Base-by-base conservation (phyloP, 2,329 filamentous ascomycete genomes). In the Neospermospora avenae region DNA sequence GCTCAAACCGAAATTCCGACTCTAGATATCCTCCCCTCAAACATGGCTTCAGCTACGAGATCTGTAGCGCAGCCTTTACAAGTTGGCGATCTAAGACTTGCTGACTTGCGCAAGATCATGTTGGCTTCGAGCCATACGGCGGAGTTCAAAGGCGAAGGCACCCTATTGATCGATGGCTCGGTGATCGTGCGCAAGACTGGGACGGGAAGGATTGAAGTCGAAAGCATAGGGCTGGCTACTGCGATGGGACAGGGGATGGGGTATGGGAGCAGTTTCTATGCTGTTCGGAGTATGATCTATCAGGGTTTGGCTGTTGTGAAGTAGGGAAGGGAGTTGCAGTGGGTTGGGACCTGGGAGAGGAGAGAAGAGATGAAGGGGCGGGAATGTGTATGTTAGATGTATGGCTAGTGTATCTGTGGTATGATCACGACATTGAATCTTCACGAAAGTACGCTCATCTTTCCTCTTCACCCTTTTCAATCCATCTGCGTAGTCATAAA, bases 141-240 rank as follows among this genome's bases (percentile, higher is more conserved):
- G 0, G 95, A 97, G 74, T 97, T 98, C 74, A 83, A 91, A 53
- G 95, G 95, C 53, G 93, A 98, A 75, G 95, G 95, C 63, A 96
- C 89, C 8, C 78, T 99, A 59, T 82, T 99, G 10, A 88, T 99
- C 58, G 93, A 98, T 72, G 90, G 91, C 1, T 84, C 84, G 10
- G 93, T 98, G 6, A 90, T 92, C 3, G 92, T 99, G 48, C 82
- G 91, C 62, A 98, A 99, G 79, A 90, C 88, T 49, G 87, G 86
- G 1, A 89, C 88, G n/a, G 93, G 93, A 0, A 86, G 84, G 67
- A 91, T 97, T 69, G 93, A 96, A 75, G 85, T 96, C 18, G 93
- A 96, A 76, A 89, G 88, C 61, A 85, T 88, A 4, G 89, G 85
- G 0, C 74, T 85, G 59, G 48, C 57, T 28, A 78, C 79, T 31